phyloP scores from a whole-genome alignment of 106 monocot species.

The Dendrobium catenatum region DNA sequence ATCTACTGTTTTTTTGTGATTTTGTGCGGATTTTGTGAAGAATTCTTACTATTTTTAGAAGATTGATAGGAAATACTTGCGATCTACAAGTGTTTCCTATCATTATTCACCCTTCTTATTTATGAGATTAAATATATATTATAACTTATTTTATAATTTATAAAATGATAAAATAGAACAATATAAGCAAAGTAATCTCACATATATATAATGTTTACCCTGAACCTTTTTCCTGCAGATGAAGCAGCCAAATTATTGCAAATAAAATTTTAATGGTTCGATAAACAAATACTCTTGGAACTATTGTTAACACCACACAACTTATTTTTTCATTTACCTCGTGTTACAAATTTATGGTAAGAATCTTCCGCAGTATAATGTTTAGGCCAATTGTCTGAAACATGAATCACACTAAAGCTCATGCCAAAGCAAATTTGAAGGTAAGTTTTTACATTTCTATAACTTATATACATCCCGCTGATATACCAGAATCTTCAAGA shows the following conservation, averaged over 20 bases:
- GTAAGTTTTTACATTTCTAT: not conserved
- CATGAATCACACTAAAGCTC: not conserved
- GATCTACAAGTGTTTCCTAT: too few species aligned
- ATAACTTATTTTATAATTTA: too few species aligned
- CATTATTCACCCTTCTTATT: too few species aligned
- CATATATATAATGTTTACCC: not conserved
- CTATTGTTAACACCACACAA: not conserved
- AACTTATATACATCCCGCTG: not conserved
- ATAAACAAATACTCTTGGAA: not conserved
- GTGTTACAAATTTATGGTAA: not conserved
- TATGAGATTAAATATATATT: too few species aligned
- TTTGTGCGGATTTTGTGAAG: too few species aligned
- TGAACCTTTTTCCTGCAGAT: not conserved
- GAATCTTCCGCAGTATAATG: not conserved
- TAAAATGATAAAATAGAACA: too few species aligned
- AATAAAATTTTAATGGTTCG: not conserved
- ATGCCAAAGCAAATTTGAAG: not conserved
- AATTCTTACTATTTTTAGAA: too few species aligned
- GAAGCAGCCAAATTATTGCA: not conserved
- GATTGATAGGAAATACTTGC: too few species aligned
- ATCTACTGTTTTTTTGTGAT: too few species aligned
- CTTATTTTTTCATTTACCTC: not conserved
- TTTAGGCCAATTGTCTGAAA: not conserved
- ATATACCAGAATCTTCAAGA: not conserved
- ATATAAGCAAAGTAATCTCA: not conserved